Conservation (phyloP, 2,329 filamentous ascomycete genomes). For the Chalara sp. region DNA sequence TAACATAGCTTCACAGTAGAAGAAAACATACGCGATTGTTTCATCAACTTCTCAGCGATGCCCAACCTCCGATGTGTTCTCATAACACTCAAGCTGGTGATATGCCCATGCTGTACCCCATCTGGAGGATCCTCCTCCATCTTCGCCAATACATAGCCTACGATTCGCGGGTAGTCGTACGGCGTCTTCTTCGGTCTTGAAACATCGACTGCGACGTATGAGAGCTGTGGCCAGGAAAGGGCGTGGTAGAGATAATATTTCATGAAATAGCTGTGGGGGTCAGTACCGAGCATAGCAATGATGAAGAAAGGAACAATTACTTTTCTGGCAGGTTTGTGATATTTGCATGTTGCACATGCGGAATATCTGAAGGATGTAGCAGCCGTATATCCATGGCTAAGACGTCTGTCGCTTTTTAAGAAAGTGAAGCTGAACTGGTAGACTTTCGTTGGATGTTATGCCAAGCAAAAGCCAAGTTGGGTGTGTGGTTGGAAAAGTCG, state of each 20-base stretch:
- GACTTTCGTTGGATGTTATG: too few relatives aligned
- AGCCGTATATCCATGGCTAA: constrained; percentile 81
- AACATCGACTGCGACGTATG: constrained; percentile 91
- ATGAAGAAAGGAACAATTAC: constrained; percentile 9
- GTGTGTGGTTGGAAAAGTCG: neutral
- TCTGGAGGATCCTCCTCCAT: constrained; percentile 98
- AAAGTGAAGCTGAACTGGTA: neutral
- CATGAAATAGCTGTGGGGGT: constrained; percentile 67
- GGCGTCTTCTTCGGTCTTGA: constrained; percentile 69
- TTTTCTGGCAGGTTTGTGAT: constrained; percentile 99
- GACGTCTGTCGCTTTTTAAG: neutral
- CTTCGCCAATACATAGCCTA: constrained; percentile 98
- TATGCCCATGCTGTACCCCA: constrained; percentile 89
- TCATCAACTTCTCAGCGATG: constrained; percentile 95
- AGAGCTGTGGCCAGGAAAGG: constrained; percentile 94
- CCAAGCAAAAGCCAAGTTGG: too few relatives aligned
- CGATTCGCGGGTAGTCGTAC: constrained; percentile 92
- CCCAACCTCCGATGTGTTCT: constrained; percentile 85
- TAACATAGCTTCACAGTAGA: neutral
- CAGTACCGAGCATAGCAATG: constrained; percentile 1
- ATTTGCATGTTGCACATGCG: constrained; percentile 94
- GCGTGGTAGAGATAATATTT: constrained; percentile 99
- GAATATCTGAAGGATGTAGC: constrained; percentile 75
- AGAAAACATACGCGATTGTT: constrained; percentile 72
- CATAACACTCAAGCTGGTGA: constrained; percentile 94